Evolutionary conservation across 2,329 filamentous ascomycete genomes (phyloP), one percentile per base, ranked within the genome.

Genomic region (Sclerotinia minor): DNA sequence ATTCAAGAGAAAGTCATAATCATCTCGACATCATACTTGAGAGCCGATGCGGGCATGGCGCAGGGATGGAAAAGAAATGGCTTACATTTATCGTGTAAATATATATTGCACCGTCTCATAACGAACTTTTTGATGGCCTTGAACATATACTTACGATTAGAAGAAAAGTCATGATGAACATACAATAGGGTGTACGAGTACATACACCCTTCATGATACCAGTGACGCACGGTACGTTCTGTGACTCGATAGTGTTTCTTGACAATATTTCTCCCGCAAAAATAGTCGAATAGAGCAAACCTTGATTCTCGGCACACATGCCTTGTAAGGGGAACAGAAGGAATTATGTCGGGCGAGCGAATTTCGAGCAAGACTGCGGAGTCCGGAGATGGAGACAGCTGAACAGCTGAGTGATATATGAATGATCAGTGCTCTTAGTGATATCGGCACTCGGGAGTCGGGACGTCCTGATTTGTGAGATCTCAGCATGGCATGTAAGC

Each of bases 1-100:
- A 58, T 13, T 8, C 3, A 11, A 38, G 9, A 35, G n/a, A n/a
- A 38, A 59, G 17, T 21, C 11, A 54, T 3, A 21, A 9, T 5
- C 41, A 26, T 32, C 41, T 66, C 41, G n/a, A 60, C 17, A 50
- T 60, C 13, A 59, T 65, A 7, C 44, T 21, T 61, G 5, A 9
- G 19, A 15, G n/a, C 38, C 17, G 15, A 52, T 15, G 38, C 13
- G 38, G 24, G 29, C 44, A 53, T 32, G 11, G 21, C n/a, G 9
- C 8, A 26, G 38, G 29, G n/a, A 50, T n/a, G 45, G 13, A 26
- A 21, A 1, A 63, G 8, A 4, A 15, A 7, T 8, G n/a, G 1
- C 19, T 38, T 38, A 13, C n/a, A 50, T 5, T 50, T 61, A n/a
- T n/a, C 15, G 13, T 29, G 29, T 50, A 50, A 3, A 38, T 38